Conservation (phyloP, 345 rosid species). For the Passiflora organensis region DNA sequence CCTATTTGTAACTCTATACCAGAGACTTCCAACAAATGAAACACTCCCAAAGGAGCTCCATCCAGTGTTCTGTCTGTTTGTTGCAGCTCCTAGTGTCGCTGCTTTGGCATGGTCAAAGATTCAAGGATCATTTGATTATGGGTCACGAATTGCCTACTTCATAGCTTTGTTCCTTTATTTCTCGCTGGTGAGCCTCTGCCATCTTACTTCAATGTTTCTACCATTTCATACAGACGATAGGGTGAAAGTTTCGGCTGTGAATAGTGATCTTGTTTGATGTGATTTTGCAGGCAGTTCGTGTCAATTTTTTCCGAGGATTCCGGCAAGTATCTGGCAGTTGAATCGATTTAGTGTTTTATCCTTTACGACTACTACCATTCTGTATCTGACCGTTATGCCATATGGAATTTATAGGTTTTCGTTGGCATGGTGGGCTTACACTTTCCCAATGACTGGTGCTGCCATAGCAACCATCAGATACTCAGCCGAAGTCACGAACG, state of each 20-base stretch:
- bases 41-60: conserved; percentile 92
- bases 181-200: conserved; percentile 52
- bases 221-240: background rate
- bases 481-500: conserved; percentile 43
- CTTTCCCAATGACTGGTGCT: conserved; percentile 71
- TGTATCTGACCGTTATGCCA: background rate
- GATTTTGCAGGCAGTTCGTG: conserved; percentile 62
- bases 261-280: background rate
- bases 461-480: conserved; percentile 65
- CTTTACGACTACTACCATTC: background rate
- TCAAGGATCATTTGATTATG: conserved; percentile 63
- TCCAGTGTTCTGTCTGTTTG: conserved; percentile 90
- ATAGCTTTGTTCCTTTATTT: conserved; percentile 79
- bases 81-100: conserved; percentile 86
- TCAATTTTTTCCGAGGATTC: conserved; percentile 76
- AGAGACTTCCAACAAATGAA: conserved; percentile 82
- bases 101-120: conserved; percentile 86
- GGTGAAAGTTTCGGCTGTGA: too few relatives aligned
- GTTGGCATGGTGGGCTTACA: conserved; percentile 93
- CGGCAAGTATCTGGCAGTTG: conserved; percentile 32
- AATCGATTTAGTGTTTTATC: background rate
- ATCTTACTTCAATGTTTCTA: background rate
- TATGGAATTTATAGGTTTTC: conserved; percentile 51
- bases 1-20: conserved; percentile 86
- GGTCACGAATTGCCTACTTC: conserved; percentile 78